Conservation (phyloP, 192 early-diverging fungal genomes). For the Rhizophlyctis rosea region DNA sequence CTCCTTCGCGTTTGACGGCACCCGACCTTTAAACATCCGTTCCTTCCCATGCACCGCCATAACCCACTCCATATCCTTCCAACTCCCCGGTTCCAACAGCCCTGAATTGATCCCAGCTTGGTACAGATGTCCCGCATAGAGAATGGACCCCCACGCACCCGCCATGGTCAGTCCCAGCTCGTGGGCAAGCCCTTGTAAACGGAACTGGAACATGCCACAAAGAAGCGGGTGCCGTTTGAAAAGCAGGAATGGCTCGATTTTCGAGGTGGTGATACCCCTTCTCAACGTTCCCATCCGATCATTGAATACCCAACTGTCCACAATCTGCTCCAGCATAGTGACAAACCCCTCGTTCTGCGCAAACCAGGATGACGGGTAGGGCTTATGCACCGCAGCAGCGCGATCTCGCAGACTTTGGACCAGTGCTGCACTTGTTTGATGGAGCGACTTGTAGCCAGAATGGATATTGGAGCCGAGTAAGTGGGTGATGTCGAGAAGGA, state of each 20-base stretch:
- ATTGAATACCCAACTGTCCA: slow-evolving; percentile 6
- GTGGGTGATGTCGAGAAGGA: slow-evolving; percentile 17
- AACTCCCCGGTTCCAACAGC: background rate
- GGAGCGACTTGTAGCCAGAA: background rate
- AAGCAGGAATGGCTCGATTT: background rate
- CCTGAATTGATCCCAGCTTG: slow-evolving; percentile 6
- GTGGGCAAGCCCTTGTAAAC: slow-evolving; percentile 1
- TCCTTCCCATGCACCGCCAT: slow-evolving; percentile 14
- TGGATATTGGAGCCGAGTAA: background rate
- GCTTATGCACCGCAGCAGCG: background rate
- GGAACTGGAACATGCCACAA: slow-evolving; percentile 14
- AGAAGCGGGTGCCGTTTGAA: slow-evolving; percentile 3
- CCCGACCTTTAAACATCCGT: slow-evolving; percentile 8
- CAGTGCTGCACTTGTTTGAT: background rate
- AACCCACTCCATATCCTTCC: slow-evolving; percentile 18
- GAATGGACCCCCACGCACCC: slow-evolving; percentile 14
- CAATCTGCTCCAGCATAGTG: background rate
- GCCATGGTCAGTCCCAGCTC: slow-evolving; percentile 6
- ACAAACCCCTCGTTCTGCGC: background rate
- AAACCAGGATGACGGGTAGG: background rate
- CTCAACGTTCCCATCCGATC: slow-evolving; percentile 4
- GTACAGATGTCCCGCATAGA: slow-evolving; percentile 11
- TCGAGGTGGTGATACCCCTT: background rate
- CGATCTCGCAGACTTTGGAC: background rate
- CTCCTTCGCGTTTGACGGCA: slow-evolving; percentile 6